Evolutionary conservation across 208 protist species (phyloP).

Genomic region (Acanthamoeba sp.): DNA sequence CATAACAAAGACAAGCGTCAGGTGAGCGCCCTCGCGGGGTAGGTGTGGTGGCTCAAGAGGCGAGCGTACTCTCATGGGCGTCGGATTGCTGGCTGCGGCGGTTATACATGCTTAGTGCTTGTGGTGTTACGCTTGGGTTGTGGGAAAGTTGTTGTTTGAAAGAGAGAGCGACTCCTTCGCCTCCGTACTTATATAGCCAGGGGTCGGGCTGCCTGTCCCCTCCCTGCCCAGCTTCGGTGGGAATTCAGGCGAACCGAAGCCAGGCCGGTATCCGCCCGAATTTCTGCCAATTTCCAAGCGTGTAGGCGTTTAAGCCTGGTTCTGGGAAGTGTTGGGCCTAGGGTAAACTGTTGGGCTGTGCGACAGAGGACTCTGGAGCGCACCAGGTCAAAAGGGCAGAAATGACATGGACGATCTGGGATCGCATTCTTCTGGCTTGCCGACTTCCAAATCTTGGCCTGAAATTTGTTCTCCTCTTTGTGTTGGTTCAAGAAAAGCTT

Average conservation of each 20-base stretch:
- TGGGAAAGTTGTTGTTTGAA: not conserved
- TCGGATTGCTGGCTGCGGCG: not conserved
- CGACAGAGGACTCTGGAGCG: too few relatives aligned
- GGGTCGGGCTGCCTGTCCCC: too few relatives aligned
- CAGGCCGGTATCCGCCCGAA: not conserved
- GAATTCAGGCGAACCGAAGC: constrained; percentile 14
- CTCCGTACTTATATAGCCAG: not conserved
- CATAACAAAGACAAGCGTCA: too few relatives aligned
- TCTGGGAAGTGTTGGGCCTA: not conserved
- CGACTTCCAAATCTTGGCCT: too few relatives aligned
- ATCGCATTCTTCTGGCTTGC: too few relatives aligned
- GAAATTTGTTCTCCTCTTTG: too few relatives aligned
- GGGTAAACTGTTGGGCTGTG: not conserved
- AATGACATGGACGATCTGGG: too few relatives aligned
- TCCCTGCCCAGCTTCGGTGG: not conserved
- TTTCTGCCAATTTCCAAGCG: not conserved
- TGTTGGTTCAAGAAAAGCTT: too few relatives aligned
- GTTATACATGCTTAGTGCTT: not conserved
- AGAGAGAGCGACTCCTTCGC: not conserved
- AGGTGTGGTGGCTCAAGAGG: not conserved
- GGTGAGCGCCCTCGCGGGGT: too few relatives aligned
- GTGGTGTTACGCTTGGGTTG: not conserved
- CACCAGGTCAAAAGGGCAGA: too few relatives aligned
- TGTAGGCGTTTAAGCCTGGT: not conserved
- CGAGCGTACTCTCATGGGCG: constrained; percentile 21